Evolutionary conservation across 2,329 filamentous ascomycete genomes (phyloP).

Genomic region (Diaporthe vaccinii): DNA sequence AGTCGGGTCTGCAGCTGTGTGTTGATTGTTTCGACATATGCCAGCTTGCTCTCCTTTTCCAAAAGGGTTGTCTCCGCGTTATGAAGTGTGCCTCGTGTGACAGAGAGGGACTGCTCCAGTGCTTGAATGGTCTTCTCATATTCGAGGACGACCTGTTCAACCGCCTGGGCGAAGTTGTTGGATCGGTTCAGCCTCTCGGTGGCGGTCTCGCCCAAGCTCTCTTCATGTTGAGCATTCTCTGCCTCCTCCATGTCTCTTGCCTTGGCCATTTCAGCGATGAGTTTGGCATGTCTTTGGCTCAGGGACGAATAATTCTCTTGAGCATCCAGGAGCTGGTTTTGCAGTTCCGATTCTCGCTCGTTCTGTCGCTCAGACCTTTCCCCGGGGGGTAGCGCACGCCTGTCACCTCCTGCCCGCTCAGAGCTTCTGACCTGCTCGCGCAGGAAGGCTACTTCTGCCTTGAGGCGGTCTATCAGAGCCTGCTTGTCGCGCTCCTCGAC

Average conservation of each 20-base stretch:
- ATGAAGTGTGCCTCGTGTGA: conserved; percentile 85
- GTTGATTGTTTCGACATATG: conserved; percentile 93
- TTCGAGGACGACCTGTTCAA: conserved; percentile 95
- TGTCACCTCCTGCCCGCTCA: conserved; percentile 73
- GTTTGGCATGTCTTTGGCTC: conserved; percentile 92
- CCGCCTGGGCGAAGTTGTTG: conserved; percentile 94
- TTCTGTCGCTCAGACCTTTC: conserved; percentile 84
- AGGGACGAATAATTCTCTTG: conserved; percentile 96
- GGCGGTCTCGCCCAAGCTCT: conserved; percentile 80
- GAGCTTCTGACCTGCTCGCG: conserved; percentile 92
- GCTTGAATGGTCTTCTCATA: conserved; percentile 99
- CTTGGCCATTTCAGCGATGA: conserved; percentile 93
- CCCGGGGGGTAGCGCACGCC: conserved; percentile 67
- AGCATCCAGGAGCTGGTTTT: conserved; percentile 91
- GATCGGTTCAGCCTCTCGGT: conserved; percentile 93
- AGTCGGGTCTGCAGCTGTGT: conserved; percentile 88
- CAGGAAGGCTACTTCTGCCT: conserved; percentile 93
- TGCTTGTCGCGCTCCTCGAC: conserved; percentile 94
- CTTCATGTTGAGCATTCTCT: conserved; percentile 70
- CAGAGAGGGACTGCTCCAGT: conserved; percentile 91
- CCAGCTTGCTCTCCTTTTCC: conserved; percentile 94
- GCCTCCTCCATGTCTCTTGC: conserved; percentile 78
- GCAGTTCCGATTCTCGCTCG: conserved; percentile 89
- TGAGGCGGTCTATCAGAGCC: conserved; percentile 90
- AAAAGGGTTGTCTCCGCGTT: conserved; percentile 87